Evolutionary conservation across 805 yeast genomes (phyloP).

Genomic region (Barnettozyma pratensis): DNA sequence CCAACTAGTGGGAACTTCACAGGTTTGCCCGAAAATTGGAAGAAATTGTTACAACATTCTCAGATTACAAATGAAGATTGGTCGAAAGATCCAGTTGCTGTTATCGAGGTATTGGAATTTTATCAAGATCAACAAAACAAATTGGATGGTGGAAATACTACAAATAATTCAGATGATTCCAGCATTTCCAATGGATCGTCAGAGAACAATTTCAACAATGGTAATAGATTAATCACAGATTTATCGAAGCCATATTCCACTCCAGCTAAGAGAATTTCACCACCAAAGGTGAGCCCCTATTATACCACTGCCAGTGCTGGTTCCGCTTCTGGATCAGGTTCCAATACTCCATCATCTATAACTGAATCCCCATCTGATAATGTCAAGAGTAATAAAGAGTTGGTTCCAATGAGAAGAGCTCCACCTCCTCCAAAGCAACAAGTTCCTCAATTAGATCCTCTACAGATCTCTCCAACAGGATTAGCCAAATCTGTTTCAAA

Average conservation of each 20-base stretch:
- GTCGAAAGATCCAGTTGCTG: constrained; percentile 92
- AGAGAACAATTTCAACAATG: constrained; percentile 12
- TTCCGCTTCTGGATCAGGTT: neutral
- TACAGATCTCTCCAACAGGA: constrained; percentile 8
- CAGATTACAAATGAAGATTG: constrained; percentile 91
- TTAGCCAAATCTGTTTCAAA: constrained; percentile 10
- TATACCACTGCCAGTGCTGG: constrained; percentile 8
- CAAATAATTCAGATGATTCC: constrained; percentile 20
- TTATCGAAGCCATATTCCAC: constrained; percentile 37
- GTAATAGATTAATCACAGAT: constrained; percentile 33
- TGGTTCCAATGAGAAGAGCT: constrained; percentile 48
- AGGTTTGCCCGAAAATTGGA: constrained; percentile 95
- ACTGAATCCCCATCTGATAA: constrained; percentile 10
- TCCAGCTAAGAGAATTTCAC: constrained; percentile 38
- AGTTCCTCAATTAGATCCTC: constrained; percentile 1
- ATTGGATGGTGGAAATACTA: constrained; percentile 4
- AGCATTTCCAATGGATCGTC: constrained; percentile 15
- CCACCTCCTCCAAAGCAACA: constrained; percentile 45
- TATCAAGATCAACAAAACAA: constrained; percentile 41
- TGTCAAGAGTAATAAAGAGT: constrained; percentile 17
- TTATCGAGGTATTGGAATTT: constrained; percentile 83
- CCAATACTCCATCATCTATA: constrained; percentile 1
- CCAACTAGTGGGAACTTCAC: constrained; percentile 83
- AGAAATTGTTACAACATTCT: constrained; percentile 71
- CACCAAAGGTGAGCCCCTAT: constrained; percentile 30